Evolutionary conservation across 208 protist genomes (phyloP).

Genomic region (Acanthamoeba triangularis): DNA sequence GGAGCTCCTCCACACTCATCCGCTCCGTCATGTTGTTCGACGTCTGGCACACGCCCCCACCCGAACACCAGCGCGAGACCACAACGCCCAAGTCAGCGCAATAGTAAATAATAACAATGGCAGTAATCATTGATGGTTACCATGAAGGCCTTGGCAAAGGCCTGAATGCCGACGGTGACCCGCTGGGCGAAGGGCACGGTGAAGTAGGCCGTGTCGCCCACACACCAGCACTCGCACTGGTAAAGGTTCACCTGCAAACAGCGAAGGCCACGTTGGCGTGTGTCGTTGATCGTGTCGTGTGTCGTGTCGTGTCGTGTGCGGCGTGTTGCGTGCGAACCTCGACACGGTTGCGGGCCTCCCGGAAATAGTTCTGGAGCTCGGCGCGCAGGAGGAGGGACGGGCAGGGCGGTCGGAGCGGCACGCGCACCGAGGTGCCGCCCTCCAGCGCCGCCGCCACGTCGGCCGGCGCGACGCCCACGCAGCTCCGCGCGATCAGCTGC

Average conservation of each 20-base stretch:
- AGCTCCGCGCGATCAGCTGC: neutral
- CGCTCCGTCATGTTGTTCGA: constrained; percentile 14
- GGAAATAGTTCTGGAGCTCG: constrained; percentile 57
- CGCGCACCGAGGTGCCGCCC: neutral
- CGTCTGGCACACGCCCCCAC: neutral
- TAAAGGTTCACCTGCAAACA: constrained; percentile 27
- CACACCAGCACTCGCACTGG: constrained; percentile 61
- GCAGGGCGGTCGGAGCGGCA: neutral
- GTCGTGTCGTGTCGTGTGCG: neutral
- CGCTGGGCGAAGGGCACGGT: constrained; percentile 30
- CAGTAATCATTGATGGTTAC: neutral
- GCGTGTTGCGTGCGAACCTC: neutral
- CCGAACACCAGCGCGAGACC: no score
- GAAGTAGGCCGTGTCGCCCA: constrained; percentile 21
- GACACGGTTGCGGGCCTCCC: constrained; percentile 27
- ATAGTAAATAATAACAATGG: no score
- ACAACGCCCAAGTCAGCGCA: no score
- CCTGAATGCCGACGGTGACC: constrained; percentile 8
- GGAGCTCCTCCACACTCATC: constrained; percentile 49
- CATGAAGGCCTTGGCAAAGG: constrained; percentile 30
- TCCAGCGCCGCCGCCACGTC: neutral
- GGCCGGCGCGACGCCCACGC: neutral
- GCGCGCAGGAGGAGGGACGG: constrained; percentile 23
- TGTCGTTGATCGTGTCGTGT: neutral
- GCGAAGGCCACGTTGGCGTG: neutral